Base-by-base conservation (phyloP, 768 basidiomycete species). In the Calocybe indica region DNA sequence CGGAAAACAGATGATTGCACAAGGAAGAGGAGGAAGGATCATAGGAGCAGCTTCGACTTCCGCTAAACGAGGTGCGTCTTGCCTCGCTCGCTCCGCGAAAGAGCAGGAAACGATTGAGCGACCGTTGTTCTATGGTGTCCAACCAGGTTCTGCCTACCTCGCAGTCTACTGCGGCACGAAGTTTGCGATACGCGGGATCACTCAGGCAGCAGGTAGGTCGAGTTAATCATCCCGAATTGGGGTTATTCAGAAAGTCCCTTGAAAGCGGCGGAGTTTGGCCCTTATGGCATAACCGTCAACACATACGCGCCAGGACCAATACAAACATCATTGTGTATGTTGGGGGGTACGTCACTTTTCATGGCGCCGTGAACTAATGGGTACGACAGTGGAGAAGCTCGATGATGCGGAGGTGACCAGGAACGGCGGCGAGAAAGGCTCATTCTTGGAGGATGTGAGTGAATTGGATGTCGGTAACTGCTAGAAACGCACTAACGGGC, bases 1-100 rank as follows among this genome's bases (percentile, higher is more conserved):
- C 1, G 82, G 78, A 12, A 65, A 64, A 44, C 75, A 78, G 54
- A 85, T 85, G 84, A 69, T 81, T 7, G 47, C 55, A 7, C 77
- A 78, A 62, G 71, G 74, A 0, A 63, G 61, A 5, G 74, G 79
- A 11, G 79, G 82, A 1, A 67, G 75, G 12, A 78, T 85, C 49
- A 71, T 83, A 28, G 75, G 83, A 37, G 67, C 69, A 1, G 55
- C 56, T 1, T 71, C 70, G 1, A 6, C 61, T 0, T 52, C 58
- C 1, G 69, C 63, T 29, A 64, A 66, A 46, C 54, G 52, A 53
- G 66, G 60, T 59, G 22, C 22, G 22, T 22, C 38, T 41, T 12
- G 32, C 5, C 31, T 22, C 3, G 3, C 7, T 13, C 38, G n/a
- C 9, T 22, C 32, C n/a, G 5, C 11, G 5, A 4, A 34, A 49